Evolutionary conservation across 306 rosid genomes (phyloP).

Genomic region (Begonia peltatifolia): DNA sequence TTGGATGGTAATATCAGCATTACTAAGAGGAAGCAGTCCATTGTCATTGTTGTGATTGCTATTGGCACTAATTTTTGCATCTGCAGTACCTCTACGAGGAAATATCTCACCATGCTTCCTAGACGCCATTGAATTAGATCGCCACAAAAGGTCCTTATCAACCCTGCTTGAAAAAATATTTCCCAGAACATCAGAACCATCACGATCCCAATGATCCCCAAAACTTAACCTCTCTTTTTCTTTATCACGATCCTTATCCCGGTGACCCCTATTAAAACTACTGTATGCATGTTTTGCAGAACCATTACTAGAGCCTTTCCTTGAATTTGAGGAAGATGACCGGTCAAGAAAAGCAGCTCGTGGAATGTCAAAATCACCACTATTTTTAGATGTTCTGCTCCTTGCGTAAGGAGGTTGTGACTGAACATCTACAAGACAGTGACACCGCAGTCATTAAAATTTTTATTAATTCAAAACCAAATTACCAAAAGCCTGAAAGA

Average conservation of each 20-base stretch:
- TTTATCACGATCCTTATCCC: constrained; percentile 91
- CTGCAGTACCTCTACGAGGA: constrained; percentile 33
- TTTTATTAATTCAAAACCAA: neutral
- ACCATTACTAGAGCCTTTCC: constrained; percentile 65
- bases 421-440: constrained; percentile 42
- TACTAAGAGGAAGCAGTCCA: constrained; percentile 45
- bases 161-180: constrained; percentile 43
- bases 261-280: constrained; percentile 83
- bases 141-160: constrained; percentile 69
- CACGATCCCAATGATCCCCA: constrained; percentile 72
- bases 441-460: constrained; percentile 6
- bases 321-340: constrained; percentile 61
- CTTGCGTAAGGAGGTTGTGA: constrained; percentile 38
- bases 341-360: constrained; percentile 72
- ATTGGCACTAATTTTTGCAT: constrained; percentile 36
- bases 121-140: constrained; percentile 75
- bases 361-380: constrained; percentile 54
- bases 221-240: constrained; percentile 68
- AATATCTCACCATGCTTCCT: constrained; percentile 54
- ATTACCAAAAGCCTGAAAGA: too few relatives aligned
- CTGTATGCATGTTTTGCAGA: constrained; percentile 93
- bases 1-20: constrained; percentile 39
- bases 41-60: constrained; percentile 29
- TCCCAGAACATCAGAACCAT: constrained; percentile 50
- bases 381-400: constrained; percentile 48